Conservation (phyloP, 164 flowering plant species). For the Dillenia turbinata region DNA sequence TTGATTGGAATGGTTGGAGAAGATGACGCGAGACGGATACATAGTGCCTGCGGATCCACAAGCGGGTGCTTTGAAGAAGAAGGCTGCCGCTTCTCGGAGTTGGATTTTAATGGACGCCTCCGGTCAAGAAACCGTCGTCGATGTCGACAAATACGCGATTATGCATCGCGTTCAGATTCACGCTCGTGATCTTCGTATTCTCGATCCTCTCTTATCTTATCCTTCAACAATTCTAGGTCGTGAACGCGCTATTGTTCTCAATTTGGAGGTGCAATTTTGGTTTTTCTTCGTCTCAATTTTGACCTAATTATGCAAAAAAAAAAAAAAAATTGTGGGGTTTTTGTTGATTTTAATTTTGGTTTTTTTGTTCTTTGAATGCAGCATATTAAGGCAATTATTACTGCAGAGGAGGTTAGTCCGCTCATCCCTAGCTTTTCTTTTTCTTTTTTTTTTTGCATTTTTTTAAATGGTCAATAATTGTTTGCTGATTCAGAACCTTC, state of each 20-base stretch:
- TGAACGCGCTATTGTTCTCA: conserved; percentile 81
- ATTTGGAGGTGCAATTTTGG: conserved; percentile 58
- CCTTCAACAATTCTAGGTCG: conserved; percentile 97
- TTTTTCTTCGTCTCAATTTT: background rate
- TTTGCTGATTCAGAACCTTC: background rate
- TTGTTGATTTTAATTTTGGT: conserved; percentile 6
- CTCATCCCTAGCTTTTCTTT: background rate
- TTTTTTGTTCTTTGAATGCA: conserved; percentile 21
- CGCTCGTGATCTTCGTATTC: conserved; percentile 89
- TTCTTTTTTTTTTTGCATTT: conserved; percentile 1
- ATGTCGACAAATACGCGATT: conserved; percentile 83
- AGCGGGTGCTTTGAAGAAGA: conserved; percentile 45
- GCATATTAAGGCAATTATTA: conserved; percentile 96
- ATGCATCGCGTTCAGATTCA: conserved; percentile 88
- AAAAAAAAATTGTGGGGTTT: background rate
- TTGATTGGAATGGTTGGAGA: conserved; percentile 21
- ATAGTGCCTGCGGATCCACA: conserved; percentile 52
- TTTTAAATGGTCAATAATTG: background rate
- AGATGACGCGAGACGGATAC: conserved; percentile 49
- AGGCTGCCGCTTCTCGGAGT: conserved; percentile 54
- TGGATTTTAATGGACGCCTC: conserved; percentile 65
- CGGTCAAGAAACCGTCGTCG: conserved; percentile 58
- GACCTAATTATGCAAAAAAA: background rate
- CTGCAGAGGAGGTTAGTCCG: conserved; percentile 78
- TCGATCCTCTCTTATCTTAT: conserved; percentile 85